Percentiles rank a stretch among this genome's conserved stretches.
phyloP scores from a whole-genome alignment of 2,329 filamentous ascomycete genomes.

The Sclerotinia trifoliorum region DNA sequence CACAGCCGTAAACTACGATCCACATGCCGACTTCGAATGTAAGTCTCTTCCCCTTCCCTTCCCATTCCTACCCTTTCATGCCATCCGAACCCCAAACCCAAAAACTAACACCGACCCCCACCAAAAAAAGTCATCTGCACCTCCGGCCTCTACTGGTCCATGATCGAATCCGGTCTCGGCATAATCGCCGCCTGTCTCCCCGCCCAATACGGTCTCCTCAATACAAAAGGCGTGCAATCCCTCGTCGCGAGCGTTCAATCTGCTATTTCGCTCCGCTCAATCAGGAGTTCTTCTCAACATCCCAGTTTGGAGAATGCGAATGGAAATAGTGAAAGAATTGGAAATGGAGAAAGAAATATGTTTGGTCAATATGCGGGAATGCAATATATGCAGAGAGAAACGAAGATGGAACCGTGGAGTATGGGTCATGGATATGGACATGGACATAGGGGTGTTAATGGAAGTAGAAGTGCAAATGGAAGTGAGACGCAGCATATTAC shows the following conservation, averaged over 20 bases:
- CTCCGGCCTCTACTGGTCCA: constrained; percentile 16
- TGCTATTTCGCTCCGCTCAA: constrained; percentile 2
- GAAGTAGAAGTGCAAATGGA: not conserved
- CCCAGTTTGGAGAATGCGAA: not conserved
- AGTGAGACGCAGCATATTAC: constrained; percentile 13
- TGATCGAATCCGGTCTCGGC: constrained; percentile 20
- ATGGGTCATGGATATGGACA: not conserved
- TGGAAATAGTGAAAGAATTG: too few species aligned
- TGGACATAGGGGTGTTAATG: too few species aligned
- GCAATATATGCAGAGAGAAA: not conserved
- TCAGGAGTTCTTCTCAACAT: not conserved
- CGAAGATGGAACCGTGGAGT: not conserved
- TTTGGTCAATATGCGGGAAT: not conserved
- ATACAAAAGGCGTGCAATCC: not conserved
- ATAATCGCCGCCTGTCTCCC: constrained; percentile 19
- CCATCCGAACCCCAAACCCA: not conserved
- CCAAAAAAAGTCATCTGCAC: constrained; percentile 6
- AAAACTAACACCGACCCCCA: not conserved
- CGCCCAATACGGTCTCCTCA: constrained; percentile 19
- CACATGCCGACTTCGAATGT: constrained; percentile 20
- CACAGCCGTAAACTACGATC: constrained; percentile 13
- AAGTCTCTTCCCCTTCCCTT: not conserved
- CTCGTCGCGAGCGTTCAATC: constrained; percentile 7
- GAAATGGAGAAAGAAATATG: not conserved
- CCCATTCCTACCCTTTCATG: not conserved